Evolutionary conservation across 768 basidiomycete species (phyloP), one percentile per base, ranked within the genome.

Genomic region (Rubroboletus pulcherrimus): DNA sequence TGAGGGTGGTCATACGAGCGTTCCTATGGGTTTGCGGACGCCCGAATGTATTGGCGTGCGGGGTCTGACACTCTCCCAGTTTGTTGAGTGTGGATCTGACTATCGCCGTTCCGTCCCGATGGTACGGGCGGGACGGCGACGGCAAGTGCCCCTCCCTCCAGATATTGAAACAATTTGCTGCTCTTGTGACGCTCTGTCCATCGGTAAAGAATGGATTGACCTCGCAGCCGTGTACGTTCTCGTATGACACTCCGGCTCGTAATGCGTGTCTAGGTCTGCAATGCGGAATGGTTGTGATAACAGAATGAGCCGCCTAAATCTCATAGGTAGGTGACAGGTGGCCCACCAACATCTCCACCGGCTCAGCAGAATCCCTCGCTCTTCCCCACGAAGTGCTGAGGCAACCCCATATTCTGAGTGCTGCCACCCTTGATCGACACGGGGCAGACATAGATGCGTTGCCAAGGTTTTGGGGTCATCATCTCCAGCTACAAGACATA

Each of bases 121-220:
- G 43, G 9, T 12, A 19, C 26, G 17, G 30, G 39, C 45, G 44
- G 56, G 51, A 47, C 47, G 51, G 48, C 39, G 45, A 48, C 45
- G 55, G 46, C 37, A 48, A 52, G 2, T 41, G 34, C 17, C 21
- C 29, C 14, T 39, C 37, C 40, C 34, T 50, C 41, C 38, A 34
- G 31, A 35, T 37, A 51, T 43, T 41, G 34, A 30, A 42, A 51
- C 21, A 31, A 29, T 12, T 40, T 29, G 9, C 54, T 10, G 33
- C 44, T 38, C 21, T 26, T 21, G 30, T 30, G 45, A 19, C 17
- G 21, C 43, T 58, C 53, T 55, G 37, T 44, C 45, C 49, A 37
- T 53, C 55, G 48, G 62, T 47, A 53, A 55, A 19, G 43, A 40
- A 47, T 52, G 47, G 33, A 53, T 53, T 49, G 49, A 29, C 50